A percentile compares a stretch with the other conserved stretches of the same genome.
These are phyloP conservation scores for Astraeus odoratus DNA, from an alignment of 768 basidiomycete species.

Conservation along the genomic window DNA sequence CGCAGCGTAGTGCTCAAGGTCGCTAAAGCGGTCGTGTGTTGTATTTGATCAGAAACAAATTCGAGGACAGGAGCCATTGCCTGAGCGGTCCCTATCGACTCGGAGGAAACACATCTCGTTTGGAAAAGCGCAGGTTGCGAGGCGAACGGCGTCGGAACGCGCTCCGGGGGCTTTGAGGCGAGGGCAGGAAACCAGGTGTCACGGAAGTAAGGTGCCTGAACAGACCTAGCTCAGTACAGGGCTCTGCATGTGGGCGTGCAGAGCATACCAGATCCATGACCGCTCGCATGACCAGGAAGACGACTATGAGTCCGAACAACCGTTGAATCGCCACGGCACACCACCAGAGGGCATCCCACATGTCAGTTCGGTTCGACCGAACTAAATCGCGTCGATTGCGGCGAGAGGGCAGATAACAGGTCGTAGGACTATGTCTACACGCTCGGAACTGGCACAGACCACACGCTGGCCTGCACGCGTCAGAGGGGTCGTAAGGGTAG, in stretches of 20 bases:
- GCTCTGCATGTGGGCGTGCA: neutral
- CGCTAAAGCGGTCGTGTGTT: slow-evolving; percentile 21
- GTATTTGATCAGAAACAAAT: slow-evolving; percentile 24
- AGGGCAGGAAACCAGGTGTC: neutral
- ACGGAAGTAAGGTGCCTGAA: neutral
- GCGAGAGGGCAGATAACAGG: neutral
- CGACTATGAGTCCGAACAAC: neutral
- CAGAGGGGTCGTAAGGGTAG: neutral
- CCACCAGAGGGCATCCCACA: too few relatives aligned
- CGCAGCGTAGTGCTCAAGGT: slow-evolving; percentile 16
- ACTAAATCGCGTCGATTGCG: neutral
- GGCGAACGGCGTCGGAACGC: slow-evolving; percentile 9
- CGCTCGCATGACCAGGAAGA: neutral
- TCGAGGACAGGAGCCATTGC: slow-evolving; percentile 15
- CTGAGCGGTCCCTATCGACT: slow-evolving; percentile 8
- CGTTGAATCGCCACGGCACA: neutral
- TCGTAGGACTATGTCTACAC: neutral
- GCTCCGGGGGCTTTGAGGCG: neutral
- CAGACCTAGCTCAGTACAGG: neutral
- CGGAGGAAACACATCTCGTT: neutral
- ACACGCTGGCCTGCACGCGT: slow-evolving; percentile 13
- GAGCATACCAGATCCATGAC: neutral
- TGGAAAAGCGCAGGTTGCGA: slow-evolving; percentile 5
- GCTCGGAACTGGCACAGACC: slow-evolving; percentile 2
- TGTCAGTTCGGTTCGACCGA: neutral